Conservation (phyloP, 108 stramenopile species). For the Cyclotella cryptica region DNA sequence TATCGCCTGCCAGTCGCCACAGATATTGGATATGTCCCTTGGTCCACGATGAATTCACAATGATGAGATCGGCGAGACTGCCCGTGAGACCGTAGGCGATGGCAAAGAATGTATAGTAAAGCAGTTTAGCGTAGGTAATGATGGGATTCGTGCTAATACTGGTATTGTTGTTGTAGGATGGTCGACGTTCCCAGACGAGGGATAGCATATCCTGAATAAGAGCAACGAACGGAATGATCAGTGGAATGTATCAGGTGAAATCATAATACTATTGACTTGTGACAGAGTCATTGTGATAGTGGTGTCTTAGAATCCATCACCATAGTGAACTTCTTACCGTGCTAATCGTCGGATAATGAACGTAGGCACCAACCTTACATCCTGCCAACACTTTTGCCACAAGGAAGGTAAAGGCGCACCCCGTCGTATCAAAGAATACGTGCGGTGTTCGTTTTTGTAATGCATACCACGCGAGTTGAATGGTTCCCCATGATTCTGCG, state of each 20-base stretch:
- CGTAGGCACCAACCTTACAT: slow-evolving; percentile 88
- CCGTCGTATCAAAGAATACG: slow-evolving; percentile 95
- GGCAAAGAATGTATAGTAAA: slow-evolving; percentile 94
- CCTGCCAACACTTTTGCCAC: slow-evolving; percentile 75
- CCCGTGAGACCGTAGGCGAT: slow-evolving; percentile 82
- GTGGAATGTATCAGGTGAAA: too few species aligned
- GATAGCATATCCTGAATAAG: slow-evolving; percentile 97
- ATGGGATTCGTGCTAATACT: slow-evolving; percentile 57
- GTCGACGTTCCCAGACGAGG: slow-evolving; percentile 81
- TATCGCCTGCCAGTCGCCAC: slow-evolving; percentile 62
- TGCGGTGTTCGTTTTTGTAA: slow-evolving; percentile 68
- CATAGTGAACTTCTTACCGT: too few species aligned
- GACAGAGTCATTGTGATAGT: too few species aligned
- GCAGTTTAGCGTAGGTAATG: slow-evolving; percentile 76
- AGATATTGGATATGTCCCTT: slow-evolving; percentile 79
- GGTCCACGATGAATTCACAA: slow-evolving; percentile 99
- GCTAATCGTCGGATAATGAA: slow-evolving; percentile 98
- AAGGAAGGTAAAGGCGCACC: slow-evolving; percentile 94
- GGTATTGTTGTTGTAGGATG: slow-evolving; percentile 82
- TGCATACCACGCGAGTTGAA: slow-evolving; percentile 77
- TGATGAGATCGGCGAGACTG: slow-evolving; percentile 76
- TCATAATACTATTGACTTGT: too few species aligned
- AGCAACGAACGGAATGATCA: too few species aligned
- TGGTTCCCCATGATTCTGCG: slow-evolving; percentile 87
- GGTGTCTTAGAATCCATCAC: too few species aligned